phyloP scores from a whole-genome alignment of 1,139 yeast species.

The Nakaseomyces nivariensis region DNA sequence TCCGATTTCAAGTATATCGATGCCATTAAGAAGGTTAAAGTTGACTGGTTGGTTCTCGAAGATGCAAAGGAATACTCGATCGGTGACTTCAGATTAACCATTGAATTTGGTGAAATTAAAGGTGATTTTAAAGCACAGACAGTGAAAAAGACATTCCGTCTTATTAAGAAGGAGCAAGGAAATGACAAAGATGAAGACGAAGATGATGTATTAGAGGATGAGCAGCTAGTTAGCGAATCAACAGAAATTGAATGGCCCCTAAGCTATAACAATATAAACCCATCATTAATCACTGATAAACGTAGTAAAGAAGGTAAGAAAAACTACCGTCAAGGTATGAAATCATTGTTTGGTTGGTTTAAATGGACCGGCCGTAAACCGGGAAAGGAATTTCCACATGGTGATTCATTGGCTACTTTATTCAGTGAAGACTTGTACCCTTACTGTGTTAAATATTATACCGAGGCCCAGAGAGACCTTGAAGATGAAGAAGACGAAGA shows the following conservation, averaged over 20 bases:
- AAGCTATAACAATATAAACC: conserved; percentile 44
- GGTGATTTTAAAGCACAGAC: conserved; percentile 41
- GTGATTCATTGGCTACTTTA: conserved; percentile 58
- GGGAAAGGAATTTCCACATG: conserved; percentile 63
- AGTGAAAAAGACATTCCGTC: conserved; percentile 43
- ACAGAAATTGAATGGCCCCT: conserved; percentile 52
- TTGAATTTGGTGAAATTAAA: conserved; percentile 37
- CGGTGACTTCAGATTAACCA: conserved; percentile 44
- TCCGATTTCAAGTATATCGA: conserved; percentile 65
- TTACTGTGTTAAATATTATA: conserved; percentile 61
- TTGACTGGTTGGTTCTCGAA: conserved; percentile 32
- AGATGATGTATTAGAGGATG: conserved; percentile 38
- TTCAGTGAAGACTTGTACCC: conserved; percentile 61
- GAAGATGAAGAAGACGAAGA: conserved; percentile 34
- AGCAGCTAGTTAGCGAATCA: conserved; percentile 40
- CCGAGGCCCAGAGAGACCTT: conserved; percentile 49
- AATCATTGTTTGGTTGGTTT: conserved; percentile 65
- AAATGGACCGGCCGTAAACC: conserved; percentile 66
- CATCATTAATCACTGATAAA: conserved; percentile 37
- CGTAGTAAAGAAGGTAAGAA: conserved; percentile 45
- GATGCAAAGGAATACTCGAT: conserved; percentile 6
- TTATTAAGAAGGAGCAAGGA: conserved; percentile 25
- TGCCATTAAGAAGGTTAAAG: conserved; percentile 45
- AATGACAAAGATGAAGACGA: conserved; percentile 23
- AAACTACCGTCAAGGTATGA: conserved; percentile 58